phyloP scores from a whole-genome alignment of 78 protist species.

The Dictyostelium firmibasis region DNA sequence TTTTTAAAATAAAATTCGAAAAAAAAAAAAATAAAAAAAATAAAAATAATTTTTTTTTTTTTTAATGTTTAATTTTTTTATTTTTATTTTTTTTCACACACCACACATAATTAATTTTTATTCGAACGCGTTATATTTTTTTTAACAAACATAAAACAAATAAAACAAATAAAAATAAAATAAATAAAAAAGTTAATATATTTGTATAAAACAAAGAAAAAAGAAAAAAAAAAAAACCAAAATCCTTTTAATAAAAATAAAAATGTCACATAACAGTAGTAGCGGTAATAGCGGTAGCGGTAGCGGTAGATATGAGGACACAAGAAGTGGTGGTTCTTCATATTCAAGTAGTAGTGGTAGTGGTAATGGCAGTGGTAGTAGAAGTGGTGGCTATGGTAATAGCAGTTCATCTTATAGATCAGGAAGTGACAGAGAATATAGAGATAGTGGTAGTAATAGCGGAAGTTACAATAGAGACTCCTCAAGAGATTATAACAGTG shows the following conservation, averaged over 20 bases:
- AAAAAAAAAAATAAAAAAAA: no score
- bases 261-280: background rate
- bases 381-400: background rate
- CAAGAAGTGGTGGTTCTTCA: background rate
- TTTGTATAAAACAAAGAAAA: background rate
- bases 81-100: no score
- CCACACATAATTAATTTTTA: no score
- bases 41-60: no score
- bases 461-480: background rate
- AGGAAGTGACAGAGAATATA: background rate
- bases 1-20: no score
- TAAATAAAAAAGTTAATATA: background rate
- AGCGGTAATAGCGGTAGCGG: background rate
- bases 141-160: no score
- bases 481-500: background rate
- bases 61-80: no score
- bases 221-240: background rate
- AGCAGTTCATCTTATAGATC: background rate
- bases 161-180: no score
- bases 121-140: no score
- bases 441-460: background rate
- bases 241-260: no score
- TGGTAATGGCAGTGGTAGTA: conserved; percentile 1
- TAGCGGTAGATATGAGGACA: no score
- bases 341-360: no score